Evolutionary conservation across 768 basidiomycete species (phyloP).

Genomic region (Leccinellum luteum): DNA sequence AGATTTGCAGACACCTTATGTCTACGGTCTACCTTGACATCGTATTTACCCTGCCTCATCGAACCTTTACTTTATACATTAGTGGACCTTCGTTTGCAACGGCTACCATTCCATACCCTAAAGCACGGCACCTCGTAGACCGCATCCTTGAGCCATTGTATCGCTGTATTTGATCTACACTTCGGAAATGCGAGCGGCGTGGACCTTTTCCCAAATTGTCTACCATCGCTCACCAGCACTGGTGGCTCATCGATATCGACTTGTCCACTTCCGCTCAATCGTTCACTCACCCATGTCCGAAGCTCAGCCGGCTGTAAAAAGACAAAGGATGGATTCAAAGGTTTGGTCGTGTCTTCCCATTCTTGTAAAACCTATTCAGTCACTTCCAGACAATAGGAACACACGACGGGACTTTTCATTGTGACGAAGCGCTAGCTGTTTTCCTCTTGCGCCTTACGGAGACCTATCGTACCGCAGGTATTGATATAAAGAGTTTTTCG

Average conservation of each 20-base stretch:
- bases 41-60: slow-evolving; percentile 25
- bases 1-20: slow-evolving; percentile 19
- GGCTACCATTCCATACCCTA: slow-evolving; percentile 4
- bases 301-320: slow-evolving; percentile 35
- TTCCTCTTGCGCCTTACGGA: slow-evolving; percentile 80
- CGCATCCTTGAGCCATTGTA: too few relatives aligned
- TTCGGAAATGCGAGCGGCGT: neutral
- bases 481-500: slow-evolving; percentile 13
- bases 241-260: slow-evolving; percentile 4
- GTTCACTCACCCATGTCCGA: slow-evolving; percentile 17
- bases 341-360: slow-evolving; percentile 18
- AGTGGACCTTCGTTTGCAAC: slow-evolving; percentile 19
- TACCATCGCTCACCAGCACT: neutral
- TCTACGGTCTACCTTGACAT: slow-evolving; percentile 20
- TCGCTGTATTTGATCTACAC: neutral
- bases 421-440: slow-evolving; percentile 94
- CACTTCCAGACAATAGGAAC: slow-evolving; percentile 75
- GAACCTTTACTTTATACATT: slow-evolving; percentile 22
- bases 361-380: neutral
- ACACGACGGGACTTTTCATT: slow-evolving; percentile 95
- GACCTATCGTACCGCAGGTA: slow-evolving; percentile 74
- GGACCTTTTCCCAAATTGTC: neutral
- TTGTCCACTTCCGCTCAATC: neutral
- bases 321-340: slow-evolving; percentile 44
- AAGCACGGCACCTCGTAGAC: slow-evolving; percentile 22